These are phyloP conservation scores for Quercus berberidifolia DNA, from an alignment of 306 rosid genomes.

Conservation along the genomic window DNA sequence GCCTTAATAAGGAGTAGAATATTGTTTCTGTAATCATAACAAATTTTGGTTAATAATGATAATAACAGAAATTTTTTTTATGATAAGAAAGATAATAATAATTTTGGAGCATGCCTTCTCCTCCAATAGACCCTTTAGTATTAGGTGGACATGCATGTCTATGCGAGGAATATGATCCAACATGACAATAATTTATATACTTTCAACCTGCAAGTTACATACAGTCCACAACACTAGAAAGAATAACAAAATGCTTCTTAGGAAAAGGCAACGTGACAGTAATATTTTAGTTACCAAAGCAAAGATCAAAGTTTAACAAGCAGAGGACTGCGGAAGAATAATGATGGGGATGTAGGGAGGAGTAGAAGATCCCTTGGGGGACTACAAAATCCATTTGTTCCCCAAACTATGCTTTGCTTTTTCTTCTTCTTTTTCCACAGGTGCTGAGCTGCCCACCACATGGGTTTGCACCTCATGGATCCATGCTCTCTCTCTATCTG, in stretches of 20 bases:
- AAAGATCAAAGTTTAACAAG: slow-evolving; percentile 12
- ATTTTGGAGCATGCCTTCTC: background rate
- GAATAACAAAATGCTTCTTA: background rate
- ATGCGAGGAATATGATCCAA: slow-evolving; percentile 1
- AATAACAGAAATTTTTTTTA: background rate
- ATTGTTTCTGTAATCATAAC: background rate
- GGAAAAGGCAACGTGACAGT: background rate
- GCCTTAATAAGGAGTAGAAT: background rate
- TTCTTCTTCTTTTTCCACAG: slow-evolving; percentile 22
- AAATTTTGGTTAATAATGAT: background rate
- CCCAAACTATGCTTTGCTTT: slow-evolving; percentile 48
- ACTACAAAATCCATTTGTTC: slow-evolving; percentile 92
- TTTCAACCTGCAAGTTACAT: background rate
- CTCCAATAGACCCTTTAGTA: background rate
- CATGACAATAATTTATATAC: background rate
- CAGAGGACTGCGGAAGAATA: slow-evolving; percentile 46
- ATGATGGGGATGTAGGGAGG: slow-evolving; percentile 67
- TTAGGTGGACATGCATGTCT: background rate
- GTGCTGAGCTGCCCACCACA: slow-evolving; percentile 80
- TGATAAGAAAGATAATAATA: background rate
- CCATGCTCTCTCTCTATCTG: slow-evolving; percentile 18
- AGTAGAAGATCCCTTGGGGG: slow-evolving; percentile 86
- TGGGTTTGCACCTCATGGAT: slow-evolving; percentile 45
- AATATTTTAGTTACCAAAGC: slow-evolving; percentile 29
- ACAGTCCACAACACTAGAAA: background rate